Percentiles rank a stretch among this genome's conserved stretches.
These are phyloP conservation scores for Kernera saxatilis DNA, from an alignment of 345 rosid genomes.

Conservation along the genomic window DNA sequence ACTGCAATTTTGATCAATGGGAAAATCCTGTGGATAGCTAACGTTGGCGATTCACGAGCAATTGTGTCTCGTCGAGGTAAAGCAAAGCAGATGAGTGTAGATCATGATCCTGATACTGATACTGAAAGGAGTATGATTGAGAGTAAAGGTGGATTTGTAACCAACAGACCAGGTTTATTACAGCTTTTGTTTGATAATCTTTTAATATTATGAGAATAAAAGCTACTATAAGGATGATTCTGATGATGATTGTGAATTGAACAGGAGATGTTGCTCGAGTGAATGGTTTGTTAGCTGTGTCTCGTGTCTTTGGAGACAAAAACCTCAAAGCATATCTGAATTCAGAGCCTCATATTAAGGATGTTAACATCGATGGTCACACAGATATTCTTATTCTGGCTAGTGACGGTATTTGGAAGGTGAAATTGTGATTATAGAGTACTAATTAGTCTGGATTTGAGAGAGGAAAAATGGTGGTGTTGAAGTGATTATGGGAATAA, in stretches of 20 bases:
- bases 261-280: conserved; percentile 79
- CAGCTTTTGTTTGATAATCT: neutral
- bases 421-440: neutral
- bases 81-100: conserved; percentile 50
- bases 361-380: conserved; percentile 29
- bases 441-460: neutral
- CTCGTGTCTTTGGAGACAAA: conserved; percentile 74
- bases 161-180: conserved; percentile 59
- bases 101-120: conserved; percentile 55
- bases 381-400: conserved; percentile 52
- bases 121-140: conserved; percentile 62
- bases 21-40: conserved; percentile 52
- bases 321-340: conserved; percentile 64
- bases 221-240: neutral
- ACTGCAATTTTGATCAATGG: conserved; percentile 63
- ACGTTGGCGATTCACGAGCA: conserved; percentile 67
- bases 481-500: neutral
- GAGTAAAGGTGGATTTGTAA: conserved; percentile 68
- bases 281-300: conserved; percentile 71
- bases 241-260: conserved; percentile 10
- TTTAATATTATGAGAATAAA: too few species aligned
- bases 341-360: conserved; percentile 55
- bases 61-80: conserved; percentile 43
- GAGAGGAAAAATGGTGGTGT: too few species aligned
- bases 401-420: conserved; percentile 77